phyloP scores from a whole-genome alignment of 805 yeast species.

The Metschnikowia proteae region DNA sequence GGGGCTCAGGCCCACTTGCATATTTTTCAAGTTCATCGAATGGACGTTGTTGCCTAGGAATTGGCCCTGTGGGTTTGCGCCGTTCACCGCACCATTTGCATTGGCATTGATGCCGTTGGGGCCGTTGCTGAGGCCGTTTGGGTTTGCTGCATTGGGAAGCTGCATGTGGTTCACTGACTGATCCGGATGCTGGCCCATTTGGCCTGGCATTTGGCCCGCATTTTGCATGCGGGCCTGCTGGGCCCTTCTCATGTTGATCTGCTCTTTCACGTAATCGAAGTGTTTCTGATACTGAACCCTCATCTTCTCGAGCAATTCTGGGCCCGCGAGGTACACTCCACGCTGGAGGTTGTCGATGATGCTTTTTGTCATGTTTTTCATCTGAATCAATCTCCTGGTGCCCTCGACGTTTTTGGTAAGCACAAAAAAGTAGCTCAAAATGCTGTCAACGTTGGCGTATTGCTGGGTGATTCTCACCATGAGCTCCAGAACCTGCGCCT shows the following conservation, averaged over 20 bases:
- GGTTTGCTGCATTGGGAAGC: neutral
- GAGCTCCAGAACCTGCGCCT: constrained; percentile 53
- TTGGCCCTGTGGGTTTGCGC: neutral
- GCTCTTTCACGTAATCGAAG: constrained; percentile 70
- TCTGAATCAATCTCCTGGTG: constrained; percentile 70
- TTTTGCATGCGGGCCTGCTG: constrained; percentile 25
- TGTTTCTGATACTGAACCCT: constrained; percentile 70
- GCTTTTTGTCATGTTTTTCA: constrained; percentile 74
- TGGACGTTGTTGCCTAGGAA: neutral
- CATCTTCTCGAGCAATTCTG: constrained; percentile 65
- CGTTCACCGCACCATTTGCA: neutral
- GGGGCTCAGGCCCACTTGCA: constrained; percentile 4
- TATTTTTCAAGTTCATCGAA: neutral
- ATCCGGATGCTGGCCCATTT: neutral
- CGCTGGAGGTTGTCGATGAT: constrained; percentile 66
- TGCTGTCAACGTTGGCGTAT: constrained; percentile 65
- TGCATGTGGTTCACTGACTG: neutral
- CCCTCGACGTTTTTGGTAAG: constrained; percentile 73
- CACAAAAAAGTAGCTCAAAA: constrained; percentile 74
- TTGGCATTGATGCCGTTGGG: neutral
- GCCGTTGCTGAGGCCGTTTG: neutral
- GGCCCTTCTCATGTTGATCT: constrained; percentile 38
- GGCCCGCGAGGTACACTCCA: constrained; percentile 66
- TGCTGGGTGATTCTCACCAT: constrained; percentile 55
- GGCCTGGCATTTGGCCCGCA: constrained; percentile 8